These are phyloP conservation scores for Cladosporium velox DNA, from an alignment of 2,329 filamentous ascomycete species.

Conservation along the genomic window DNA sequence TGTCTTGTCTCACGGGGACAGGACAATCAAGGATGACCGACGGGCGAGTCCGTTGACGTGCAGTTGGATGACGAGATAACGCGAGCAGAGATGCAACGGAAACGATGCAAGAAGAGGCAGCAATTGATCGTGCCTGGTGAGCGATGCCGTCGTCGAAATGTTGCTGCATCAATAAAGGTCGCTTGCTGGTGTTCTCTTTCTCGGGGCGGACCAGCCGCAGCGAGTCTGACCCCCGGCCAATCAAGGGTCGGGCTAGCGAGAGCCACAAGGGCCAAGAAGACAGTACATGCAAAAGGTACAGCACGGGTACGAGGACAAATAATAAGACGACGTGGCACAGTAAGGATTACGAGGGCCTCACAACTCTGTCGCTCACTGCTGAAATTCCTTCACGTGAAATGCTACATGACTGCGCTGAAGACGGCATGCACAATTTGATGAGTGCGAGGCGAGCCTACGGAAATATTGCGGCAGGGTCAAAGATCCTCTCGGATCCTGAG, in stretches of 20 bases:
- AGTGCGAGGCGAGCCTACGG: slow-evolving; percentile 2
- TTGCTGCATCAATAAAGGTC: slow-evolving; percentile 20
- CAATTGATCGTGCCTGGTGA: slow-evolving; percentile 16
- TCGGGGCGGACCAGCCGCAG: slow-evolving; percentile 12
- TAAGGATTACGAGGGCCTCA: slow-evolving; percentile 2
- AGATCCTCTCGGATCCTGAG: not conserved
- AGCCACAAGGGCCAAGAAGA: slow-evolving; percentile 1
- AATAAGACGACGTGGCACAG: not conserved
- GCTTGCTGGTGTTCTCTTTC: slow-evolving; percentile 17
- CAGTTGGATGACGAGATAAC: not conserved
- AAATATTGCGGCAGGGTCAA: slow-evolving; percentile 19
- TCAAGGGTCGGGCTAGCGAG: slow-evolving; percentile 6
- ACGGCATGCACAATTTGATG: not conserved
- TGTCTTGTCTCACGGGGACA: slow-evolving; percentile 21
- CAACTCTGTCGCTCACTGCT: not conserved
- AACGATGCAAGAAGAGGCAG: slow-evolving; percentile 15
- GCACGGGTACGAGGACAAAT: not conserved
- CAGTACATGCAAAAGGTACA: slow-evolving; percentile 15
- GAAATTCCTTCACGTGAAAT: not conserved
- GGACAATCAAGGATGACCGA: slow-evolving; percentile 19
- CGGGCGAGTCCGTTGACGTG: slow-evolving; percentile 11
- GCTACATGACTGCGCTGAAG: not conserved
- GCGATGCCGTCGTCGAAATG: slow-evolving; percentile 19
- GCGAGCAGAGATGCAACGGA: not conserved
- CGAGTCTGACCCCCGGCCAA: slow-evolving; percentile 11